These are phyloP conservation scores for Russula virescens DNA, from an alignment of 768 basidiomycete genomes.

Conservation along the genomic window DNA sequence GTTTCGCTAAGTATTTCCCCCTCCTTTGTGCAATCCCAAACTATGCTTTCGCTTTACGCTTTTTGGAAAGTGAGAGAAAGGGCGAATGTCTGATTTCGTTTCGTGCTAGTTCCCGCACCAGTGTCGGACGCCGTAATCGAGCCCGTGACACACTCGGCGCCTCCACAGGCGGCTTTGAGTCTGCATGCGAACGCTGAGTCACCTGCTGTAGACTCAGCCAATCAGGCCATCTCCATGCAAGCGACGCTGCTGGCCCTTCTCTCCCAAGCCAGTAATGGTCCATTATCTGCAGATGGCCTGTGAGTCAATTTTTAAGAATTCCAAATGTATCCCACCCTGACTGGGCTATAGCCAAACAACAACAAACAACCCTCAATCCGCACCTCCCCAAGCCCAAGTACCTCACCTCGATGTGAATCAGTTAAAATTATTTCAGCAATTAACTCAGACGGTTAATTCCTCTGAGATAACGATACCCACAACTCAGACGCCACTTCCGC, in stretches of 20 bases:
- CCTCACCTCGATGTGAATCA: conserved; percentile 47
- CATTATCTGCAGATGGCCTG: conserved; percentile 31
- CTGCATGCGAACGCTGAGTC: conserved; percentile 28
- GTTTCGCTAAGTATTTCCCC: conserved; percentile 79
- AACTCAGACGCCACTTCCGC: conserved; percentile 25
- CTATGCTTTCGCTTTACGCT: conserved; percentile 43
- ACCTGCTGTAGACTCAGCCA: conserved; percentile 28
- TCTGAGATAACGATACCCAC: conserved; percentile 12
- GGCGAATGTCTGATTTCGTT: conserved; percentile 46
- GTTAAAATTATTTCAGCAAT: conserved; percentile 69
- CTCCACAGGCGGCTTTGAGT: conserved; percentile 23
- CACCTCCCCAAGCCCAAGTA: conserved; percentile 31
- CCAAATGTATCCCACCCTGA: neutral
- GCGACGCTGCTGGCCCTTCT: conserved; percentile 65
- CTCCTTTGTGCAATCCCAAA: conserved; percentile 64
- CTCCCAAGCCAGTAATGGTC: conserved; percentile 54
- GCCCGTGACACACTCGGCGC: conserved; percentile 15
- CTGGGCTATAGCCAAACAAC: conserved; percentile 49
- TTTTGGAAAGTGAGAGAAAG: conserved; percentile 49
- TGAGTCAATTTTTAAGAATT: conserved; percentile 31
- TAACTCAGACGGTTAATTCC: conserved; percentile 53
- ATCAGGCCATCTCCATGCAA: conserved; percentile 42
- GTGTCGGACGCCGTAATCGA: conserved; percentile 23
- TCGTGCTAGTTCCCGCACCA: conserved; percentile 28
- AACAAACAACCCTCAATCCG: conserved; percentile 43